A percentile compares a stretch with the other conserved stretches of the same genome.
Conservation (phyloP, 2,329 filamentous ascomycete species). For the Peltaster fructicola region DNA sequence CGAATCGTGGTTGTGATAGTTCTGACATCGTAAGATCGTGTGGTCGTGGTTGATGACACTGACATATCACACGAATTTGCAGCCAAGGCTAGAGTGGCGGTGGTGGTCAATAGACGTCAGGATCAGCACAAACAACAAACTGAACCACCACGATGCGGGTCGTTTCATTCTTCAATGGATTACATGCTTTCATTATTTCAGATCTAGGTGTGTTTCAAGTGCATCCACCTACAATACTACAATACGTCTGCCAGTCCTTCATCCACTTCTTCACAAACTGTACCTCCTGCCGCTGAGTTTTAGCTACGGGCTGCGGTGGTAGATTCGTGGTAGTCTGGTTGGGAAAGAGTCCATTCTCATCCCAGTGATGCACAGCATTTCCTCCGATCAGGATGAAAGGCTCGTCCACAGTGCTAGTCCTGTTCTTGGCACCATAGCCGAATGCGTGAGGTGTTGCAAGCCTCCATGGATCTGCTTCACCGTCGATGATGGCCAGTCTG, state of each 20-base stretch:
- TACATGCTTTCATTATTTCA: too few relatives aligned
- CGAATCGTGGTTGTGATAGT: too few relatives aligned
- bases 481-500: conserved; percentile 61
- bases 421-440: conserved; percentile 31
- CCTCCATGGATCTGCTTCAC: conserved; percentile 65
- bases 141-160: too few relatives aligned
- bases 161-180: too few relatives aligned
- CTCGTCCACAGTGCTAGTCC: conserved; percentile 44
- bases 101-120: too few relatives aligned
- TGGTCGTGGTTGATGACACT: too few relatives aligned
- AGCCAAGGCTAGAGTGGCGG: too few relatives aligned
- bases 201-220: too few relatives aligned
- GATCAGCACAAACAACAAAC: too few relatives aligned
- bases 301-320: conserved; percentile 40
- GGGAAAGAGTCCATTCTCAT: conserved; percentile 30
- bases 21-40: too few relatives aligned
- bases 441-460: conserved; percentile 53
- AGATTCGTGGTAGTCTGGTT: conserved; percentile 42
- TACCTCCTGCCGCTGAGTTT: conserved; percentile 41
- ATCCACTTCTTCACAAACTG: conserved; percentile 52
- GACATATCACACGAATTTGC: too few relatives aligned
- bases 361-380: conserved; percentile 55
- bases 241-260: conserved; percentile 33
- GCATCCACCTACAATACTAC: conserved; percentile 1
- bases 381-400: conserved; percentile 57